A percentile compares a stretch with the other conserved stretches of the same genome.
Conservation (phyloP, 2,329 filamentous ascomycete species). For the Phyllosticta paracitricarpa region DNA sequence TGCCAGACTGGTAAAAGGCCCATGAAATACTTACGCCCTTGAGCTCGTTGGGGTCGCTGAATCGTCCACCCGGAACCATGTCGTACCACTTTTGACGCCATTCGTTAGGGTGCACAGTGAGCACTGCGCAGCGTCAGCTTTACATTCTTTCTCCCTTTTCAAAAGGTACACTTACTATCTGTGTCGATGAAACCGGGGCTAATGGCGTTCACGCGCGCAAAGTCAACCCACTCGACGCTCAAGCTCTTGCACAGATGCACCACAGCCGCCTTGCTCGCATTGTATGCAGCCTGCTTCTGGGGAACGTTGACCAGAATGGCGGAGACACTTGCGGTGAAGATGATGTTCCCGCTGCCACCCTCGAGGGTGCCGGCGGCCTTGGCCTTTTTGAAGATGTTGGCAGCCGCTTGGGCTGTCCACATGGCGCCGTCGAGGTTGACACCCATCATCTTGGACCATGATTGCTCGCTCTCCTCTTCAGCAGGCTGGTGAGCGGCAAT, state of each 20-base stretch:
- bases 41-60: constrained; percentile 4
- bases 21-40: background rate
- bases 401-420: constrained; percentile 30
- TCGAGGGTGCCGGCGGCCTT: constrained; percentile 16
- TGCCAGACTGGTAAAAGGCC: background rate
- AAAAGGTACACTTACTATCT: constrained; percentile 1
- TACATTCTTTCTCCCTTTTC: no score
- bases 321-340: constrained; percentile 31
- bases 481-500: constrained; percentile 5
- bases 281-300: constrained; percentile 27
- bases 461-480: background rate
- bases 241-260: constrained; percentile 16
- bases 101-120: constrained; percentile 2
- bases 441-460: constrained; percentile 1
- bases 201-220: constrained; percentile 11
- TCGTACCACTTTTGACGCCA: constrained; percentile 7
- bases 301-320: constrained; percentile 31
- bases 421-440: constrained; percentile 25
- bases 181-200: constrained; percentile 9
- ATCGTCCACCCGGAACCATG: constrained; percentile 2
- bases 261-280: constrained; percentile 16
- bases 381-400: constrained; percentile 27
- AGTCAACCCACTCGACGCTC: constrained; percentile 18
- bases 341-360: constrained; percentile 18
- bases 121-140: background rate